phyloP scores from a whole-genome alignment of 805 yeast genomes.

The Metschnikowia cubensis region DNA sequence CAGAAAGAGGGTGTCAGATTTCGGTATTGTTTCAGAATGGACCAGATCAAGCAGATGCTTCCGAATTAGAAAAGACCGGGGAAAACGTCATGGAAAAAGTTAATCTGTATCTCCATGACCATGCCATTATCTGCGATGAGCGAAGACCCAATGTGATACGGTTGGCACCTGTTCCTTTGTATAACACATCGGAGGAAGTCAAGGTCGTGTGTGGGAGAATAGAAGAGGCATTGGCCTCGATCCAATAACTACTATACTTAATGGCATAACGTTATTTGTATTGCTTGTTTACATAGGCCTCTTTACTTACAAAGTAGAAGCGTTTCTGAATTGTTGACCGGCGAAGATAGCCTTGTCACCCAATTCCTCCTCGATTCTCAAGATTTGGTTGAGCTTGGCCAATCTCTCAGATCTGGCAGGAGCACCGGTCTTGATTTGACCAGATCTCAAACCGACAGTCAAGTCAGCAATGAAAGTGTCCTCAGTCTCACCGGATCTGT shows the following conservation, averaged over 20 bases:
- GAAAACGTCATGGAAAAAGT: slow-evolving; percentile 60
- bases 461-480: slow-evolving; percentile 98
- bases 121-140: slow-evolving; percentile 81
- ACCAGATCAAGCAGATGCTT: background rate
- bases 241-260: background rate
- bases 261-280: background rate
- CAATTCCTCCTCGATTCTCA: slow-evolving; percentile 97
- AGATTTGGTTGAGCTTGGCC: slow-evolving; percentile 97
- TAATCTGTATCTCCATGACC: slow-evolving; percentile 43
- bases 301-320: slow-evolving; percentile 35
- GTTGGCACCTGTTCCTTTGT: slow-evolving; percentile 81
- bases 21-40: slow-evolving; percentile 58
- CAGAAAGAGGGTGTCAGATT: slow-evolving; percentile 75
- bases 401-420: slow-evolving; percentile 99
- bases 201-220: slow-evolving; percentile 42
- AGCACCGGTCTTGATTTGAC: slow-evolving; percentile 99
- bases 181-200: slow-evolving; percentile 72
- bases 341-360: slow-evolving; percentile 97
- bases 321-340: slow-evolving; percentile 79
- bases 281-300: background rate
- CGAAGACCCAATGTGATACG: slow-evolving; percentile 88
- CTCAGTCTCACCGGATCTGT: slow-evolving; percentile 99
- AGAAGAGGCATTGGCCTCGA: slow-evolving; percentile 32
- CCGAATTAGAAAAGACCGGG: slow-evolving; percentile 3
- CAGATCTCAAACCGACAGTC: slow-evolving; percentile 95